Base-by-base conservation (phyloP, 192 early-diverging fungal species). In the Podochytrium sp. region DNA sequence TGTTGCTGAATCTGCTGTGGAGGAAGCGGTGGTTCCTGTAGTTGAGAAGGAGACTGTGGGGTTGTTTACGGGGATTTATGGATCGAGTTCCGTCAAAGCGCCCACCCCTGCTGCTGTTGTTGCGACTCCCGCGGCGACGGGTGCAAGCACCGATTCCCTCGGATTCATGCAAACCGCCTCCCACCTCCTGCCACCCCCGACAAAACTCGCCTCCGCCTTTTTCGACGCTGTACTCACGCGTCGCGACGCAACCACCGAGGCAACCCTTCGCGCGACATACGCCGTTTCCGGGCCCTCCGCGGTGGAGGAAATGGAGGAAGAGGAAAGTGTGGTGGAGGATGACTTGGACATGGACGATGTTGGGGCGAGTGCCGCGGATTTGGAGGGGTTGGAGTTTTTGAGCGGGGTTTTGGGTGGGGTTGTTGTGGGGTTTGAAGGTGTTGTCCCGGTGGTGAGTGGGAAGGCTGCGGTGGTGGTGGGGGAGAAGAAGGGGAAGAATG, bases 191-290 rank as follows among this genome's bases (percentile, higher is more conserved):
- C 50, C 40, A 20, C 50, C 66, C 4, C 66, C 66, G 0, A 33
- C 37, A 51, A 69, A 69, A 35, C 51, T 69, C 5, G 66, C 66
- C 12, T 18, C 12, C n/a, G 18, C 66, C 23, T 69, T 55, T 30
- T 69, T 69, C 35, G 66, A 69, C 20, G 66, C 66, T 39, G 35
- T 69, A 29, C 34, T 69, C 14, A 65, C 41, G 43, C 41, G 47
- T 23, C 63, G 63, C 14, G 63, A 65, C 47, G 12, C 38, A n/a
- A n/a, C n/a, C n/a, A n/a, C n/a, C n/a, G n/a, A n/a, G n/a, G n/a
- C n/a, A n/a, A n/a, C n/a, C n/a, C n/a, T n/a, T n/a, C n/a, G n/a
- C n/a, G n/a, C n/a, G n/a, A n/a, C n/a, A n/a, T n/a, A n/a, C n/a
- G n/a, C n/a, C n/a, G n/a, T n/a, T n/a, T n/a, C n/a, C n/a, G n/a